Evolutionary conservation across 2,329 filamentous ascomycete genomes (phyloP).

Genomic region (Fusarium bulbicola): DNA sequence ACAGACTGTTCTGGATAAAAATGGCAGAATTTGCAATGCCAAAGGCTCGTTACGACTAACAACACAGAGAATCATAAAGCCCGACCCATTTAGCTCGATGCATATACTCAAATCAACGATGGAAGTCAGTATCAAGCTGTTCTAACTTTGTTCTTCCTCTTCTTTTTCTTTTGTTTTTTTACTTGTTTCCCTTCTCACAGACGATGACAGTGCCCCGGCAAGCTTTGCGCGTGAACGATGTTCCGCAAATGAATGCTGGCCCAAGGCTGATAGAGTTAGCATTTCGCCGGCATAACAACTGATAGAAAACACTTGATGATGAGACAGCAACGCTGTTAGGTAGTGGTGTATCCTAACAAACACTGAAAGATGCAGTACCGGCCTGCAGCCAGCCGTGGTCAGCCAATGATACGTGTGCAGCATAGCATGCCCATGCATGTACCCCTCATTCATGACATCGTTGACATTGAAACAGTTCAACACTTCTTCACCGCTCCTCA

Average conservation of each 20-base stretch:
- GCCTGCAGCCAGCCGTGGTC: neutral
- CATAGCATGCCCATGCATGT: neutral
- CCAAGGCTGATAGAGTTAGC: fast-evolving
- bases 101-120: neutral
- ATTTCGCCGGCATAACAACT: fast-evolving
- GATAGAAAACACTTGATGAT: neutral
- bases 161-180: too few relatives aligned
- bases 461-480: neutral
- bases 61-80: too few relatives aligned
- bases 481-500: neutral
- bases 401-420: neutral
- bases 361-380: too few relatives aligned
- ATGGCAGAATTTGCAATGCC: too few relatives aligned
- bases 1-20: too few relatives aligned
- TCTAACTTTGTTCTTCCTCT: fast-evolving
- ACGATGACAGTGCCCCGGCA: fast-evolving
- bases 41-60: too few relatives aligned
- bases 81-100: too few relatives aligned
- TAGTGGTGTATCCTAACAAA: neutral
- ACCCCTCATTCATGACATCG: neutral
- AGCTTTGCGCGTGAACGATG: fast-evolving
- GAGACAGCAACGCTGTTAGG: fast-evolving
- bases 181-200: too few relatives aligned
- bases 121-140: too few relatives aligned
- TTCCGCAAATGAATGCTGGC: neutral